A percentile compares a stretch with the other conserved stretches of the same genome.
phyloP scores from a whole-genome alignment of 2,329 filamentous ascomycete genomes.

The Akanthomyces muscarius region DNA sequence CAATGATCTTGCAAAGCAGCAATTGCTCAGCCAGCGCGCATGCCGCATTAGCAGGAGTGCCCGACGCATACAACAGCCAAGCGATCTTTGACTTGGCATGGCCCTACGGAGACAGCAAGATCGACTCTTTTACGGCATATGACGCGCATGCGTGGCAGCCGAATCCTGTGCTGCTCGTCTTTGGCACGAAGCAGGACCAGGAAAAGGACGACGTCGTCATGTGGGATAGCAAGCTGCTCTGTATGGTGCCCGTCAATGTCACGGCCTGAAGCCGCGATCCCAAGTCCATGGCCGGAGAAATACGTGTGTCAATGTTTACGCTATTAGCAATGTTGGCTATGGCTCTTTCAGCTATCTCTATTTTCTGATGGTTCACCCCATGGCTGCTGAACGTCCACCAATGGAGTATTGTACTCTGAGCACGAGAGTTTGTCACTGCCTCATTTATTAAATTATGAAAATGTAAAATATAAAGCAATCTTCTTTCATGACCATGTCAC shows the following conservation, averaged over 20 bases:
- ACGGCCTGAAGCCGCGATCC: neutral
- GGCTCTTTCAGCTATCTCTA: too few relatives aligned
- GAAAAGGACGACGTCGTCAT: neutral
- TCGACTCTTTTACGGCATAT: neutral
- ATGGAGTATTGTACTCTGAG: too few relatives aligned
- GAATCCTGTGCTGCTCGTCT: neutral
- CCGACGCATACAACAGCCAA: neutral
- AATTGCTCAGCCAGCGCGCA: constrained; percentile 1
- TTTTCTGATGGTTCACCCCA: too few relatives aligned
- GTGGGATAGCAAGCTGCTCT: neutral
- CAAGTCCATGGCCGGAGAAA: neutral
- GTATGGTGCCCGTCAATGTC: neutral
- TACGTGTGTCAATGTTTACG: neutral
- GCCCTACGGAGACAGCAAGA: neutral
- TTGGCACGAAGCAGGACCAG: neutral
- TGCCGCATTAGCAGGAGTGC: neutral
- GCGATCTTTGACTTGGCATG: neutral
- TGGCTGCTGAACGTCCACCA: too few relatives aligned
- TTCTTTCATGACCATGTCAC: too few relatives aligned
- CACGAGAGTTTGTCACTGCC: too few relatives aligned
- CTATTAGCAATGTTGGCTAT: too few relatives aligned
- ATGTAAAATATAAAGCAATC: too few relatives aligned
- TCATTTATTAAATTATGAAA: too few relatives aligned
- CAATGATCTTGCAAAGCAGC: neutral
- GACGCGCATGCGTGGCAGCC: neutral